These are phyloP conservation scores for Aspergillus pseudonomiae DNA, from an alignment of 2,329 filamentous ascomycete genomes.

Conservation along the genomic window DNA sequence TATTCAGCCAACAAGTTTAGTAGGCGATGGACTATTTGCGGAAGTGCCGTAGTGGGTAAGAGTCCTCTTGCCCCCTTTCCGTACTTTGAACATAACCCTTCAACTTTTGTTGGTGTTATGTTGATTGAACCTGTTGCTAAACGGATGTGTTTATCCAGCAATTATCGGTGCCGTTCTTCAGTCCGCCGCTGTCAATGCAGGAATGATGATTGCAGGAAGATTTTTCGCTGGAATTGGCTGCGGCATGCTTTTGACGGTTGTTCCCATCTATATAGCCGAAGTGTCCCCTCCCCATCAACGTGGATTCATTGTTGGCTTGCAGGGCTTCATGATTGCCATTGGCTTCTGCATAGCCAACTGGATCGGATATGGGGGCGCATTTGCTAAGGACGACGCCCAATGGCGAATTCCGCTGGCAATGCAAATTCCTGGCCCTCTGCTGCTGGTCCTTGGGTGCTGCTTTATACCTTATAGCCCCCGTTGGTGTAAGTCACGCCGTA, in stretches of 20 bases:
- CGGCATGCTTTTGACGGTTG: constrained; percentile 22
- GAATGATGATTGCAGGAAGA: constrained; percentile 26
- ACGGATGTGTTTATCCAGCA: constrained; percentile 2
- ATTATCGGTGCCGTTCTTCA: constrained; percentile 25
- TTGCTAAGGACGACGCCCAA: constrained; percentile 18
- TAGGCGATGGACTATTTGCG: constrained; percentile 38
- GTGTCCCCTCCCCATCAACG: constrained; percentile 31
- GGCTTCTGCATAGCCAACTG: constrained; percentile 46
- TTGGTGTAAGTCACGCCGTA: constrained; percentile 14
- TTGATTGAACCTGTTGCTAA: not conserved
- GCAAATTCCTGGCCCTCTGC: constrained; percentile 21
- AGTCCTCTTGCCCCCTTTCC: not conserved
- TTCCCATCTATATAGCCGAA: constrained; percentile 30
- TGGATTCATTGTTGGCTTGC: constrained; percentile 34
- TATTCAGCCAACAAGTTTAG: constrained; percentile 39
- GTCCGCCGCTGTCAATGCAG: constrained; percentile 20
- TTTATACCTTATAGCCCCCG: constrained; percentile 22
- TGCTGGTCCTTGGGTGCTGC: constrained; percentile 17
- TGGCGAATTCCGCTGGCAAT: constrained; percentile 23
- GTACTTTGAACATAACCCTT: not conserved
- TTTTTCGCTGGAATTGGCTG: constrained; percentile 23
- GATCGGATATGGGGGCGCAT: constrained; percentile 40
- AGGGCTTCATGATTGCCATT: constrained; percentile 39
- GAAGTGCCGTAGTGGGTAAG: constrained; percentile 29
- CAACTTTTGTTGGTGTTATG: not conserved